Evolutionary conservation across 495 filamentous ascomycete genomes (phyloP), one percentile per base, ranked within the genome.

Genomic region (Penicillium soppii): DNA sequence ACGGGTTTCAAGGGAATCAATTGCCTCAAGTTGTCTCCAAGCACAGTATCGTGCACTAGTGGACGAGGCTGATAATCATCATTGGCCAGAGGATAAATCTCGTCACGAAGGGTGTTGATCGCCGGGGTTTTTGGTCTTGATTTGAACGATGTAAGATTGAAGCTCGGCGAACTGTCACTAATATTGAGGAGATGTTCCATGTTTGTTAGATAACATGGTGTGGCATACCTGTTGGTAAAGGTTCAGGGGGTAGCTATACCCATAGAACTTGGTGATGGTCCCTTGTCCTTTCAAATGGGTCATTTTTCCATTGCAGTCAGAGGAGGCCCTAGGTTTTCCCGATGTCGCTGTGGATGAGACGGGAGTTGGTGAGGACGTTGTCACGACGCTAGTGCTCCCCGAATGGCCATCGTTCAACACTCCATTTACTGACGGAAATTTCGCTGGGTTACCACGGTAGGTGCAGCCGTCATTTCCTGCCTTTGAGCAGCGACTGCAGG

Each of bases 221-320:
- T 19, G 21, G 23, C 43, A 30, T 40, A 53, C 50, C 42, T 53
- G 43, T 53, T 53, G 50, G 23, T 53, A 53, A 33, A 53, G 47
- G 35, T 47, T 53, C 16, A 53, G 16, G 35, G 43, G 50, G 40
- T 53, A 53, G 35, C 50, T 53, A 53, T 32, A 53, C 16, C 50
- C 50, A 53, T 53, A 53, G 25, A 53, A 53, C 25, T 41, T 53
- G 15, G 50, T 47, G 30, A 22, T 22, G 20, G 30, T 25, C 35
- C 39, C 50, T 53, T 53, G 32, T 47, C 43, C 50, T 47, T 53
- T 53, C 33, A 53, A 47, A 21, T 53, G 50, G 8, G 43, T 53
- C 37, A 46, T 39, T 47, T 53, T 15, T 27, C 20, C 42, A 25
- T 42, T 47, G 27, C 16, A 30, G 13, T 41, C 30, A 30, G 50